A percentile compares a stretch with the other conserved stretches of the same genome.
phyloP scores from a whole-genome alignment of 108 stramenopile species.

The Aureococcus anophagefferens region DNA sequence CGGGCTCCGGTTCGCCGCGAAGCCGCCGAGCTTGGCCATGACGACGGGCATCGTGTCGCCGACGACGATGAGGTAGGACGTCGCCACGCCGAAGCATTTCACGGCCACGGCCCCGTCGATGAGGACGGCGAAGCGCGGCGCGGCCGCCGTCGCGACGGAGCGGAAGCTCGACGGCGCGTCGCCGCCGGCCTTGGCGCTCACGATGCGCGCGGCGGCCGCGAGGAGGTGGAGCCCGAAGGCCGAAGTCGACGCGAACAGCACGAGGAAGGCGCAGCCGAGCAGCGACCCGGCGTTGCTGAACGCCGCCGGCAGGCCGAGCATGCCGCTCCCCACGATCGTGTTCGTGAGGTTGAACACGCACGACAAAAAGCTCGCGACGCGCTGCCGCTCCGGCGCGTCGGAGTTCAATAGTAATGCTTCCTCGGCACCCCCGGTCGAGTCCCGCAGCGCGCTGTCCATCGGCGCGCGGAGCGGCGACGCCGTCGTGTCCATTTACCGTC shows the following conservation, averaged over 20 bases:
- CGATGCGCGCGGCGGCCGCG: slow-evolving; percentile 22
- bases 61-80: slow-evolving; percentile 62
- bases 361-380: slow-evolving; percentile 26
- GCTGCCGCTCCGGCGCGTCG: too few species aligned
- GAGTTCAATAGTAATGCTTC: too few species aligned
- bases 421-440: too few species aligned
- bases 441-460: too few species aligned
- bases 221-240: slow-evolving; percentile 47
- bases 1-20: background rate
- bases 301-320: slow-evolving; percentile 61
- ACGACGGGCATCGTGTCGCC: slow-evolving; percentile 32
- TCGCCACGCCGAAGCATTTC: slow-evolving; percentile 69
- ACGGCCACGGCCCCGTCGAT: slow-evolving; percentile 64
- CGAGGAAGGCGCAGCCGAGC: slow-evolving; percentile 46
- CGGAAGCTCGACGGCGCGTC: slow-evolving; percentile 40
- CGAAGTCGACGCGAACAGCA: slow-evolving; percentile 42
- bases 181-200: slow-evolving; percentile 13
- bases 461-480: too few species aligned
- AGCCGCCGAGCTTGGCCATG: background rate
- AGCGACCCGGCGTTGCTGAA: slow-evolving; percentile 52
- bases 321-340: slow-evolving; percentile 62
- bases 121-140: slow-evolving; percentile 46
- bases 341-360: slow-evolving; percentile 53
- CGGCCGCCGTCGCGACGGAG: slow-evolving; percentile 47
- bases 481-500: too few species aligned